Base-by-base conservation (phyloP, 2,329 filamentous ascomycete genomes). In the Rasamsonia emersonii region DNA sequence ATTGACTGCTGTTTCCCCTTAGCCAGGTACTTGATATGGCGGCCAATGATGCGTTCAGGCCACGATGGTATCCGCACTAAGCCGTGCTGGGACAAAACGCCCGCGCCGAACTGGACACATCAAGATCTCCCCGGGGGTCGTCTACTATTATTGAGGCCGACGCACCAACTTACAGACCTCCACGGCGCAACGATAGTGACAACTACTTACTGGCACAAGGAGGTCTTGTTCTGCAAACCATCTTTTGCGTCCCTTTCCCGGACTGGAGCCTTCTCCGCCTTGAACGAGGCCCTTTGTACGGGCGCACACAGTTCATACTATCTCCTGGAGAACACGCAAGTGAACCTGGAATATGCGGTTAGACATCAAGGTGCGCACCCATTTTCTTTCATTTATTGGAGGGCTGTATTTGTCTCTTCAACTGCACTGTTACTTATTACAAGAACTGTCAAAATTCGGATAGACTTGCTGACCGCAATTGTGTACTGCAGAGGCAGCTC, bases 401-500 rank as follows among this genome's bases (percentile, higher is more conserved):
- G 4, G 10, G 7, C 8, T 17, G 14, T 35, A 9, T 16, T 30
- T 16, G 14, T 14, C 15, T 24, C n/a, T 10, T 13, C 13, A 11
- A 13, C n/a, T 5, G 4, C n/a, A 25, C n/a, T 9, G 4, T 5
- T 25, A 4, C n/a, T 4, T 5, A n/a, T n/a, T 4, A 25, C 16
- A 15, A 23, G n/a, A 21, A 11, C 19, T 23, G 14, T 17, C 14
- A 16, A 29, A 9, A 2, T 29, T 9, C 8, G 15, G 18, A 29
- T 30, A 10, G 13, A 24, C 18, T n/a, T 39, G 53, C 66, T 69
- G 51, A 70, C 43, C 30, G 42, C 42, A 43, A 56, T 50, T 35
- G 37, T 53, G 28, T 40, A 33, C 42, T 61, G 51, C 42, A 86
- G 81, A 78, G 79, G 63, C 82, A 86, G 65, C 75, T 86, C 51